Conservation (phyloP, 129 eudicot genomes). For the Flaveria bidentis region DNA sequence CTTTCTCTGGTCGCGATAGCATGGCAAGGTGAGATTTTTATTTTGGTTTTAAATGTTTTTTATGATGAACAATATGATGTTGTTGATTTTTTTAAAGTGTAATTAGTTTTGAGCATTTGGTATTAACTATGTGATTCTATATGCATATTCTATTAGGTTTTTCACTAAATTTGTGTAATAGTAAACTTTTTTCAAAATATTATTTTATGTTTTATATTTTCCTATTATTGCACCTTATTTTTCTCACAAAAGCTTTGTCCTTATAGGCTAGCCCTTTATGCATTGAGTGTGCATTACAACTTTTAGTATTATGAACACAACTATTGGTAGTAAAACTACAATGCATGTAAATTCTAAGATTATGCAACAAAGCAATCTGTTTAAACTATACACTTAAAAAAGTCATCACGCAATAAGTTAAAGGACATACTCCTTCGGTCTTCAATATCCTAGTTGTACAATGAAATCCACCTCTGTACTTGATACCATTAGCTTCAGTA, state of each 20-base stretch:
- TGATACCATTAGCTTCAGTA: conserved; percentile 66
- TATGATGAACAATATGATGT: not conserved
- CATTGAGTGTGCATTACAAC: not conserved
- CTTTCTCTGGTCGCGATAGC: not conserved
- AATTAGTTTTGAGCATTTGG: not conserved
- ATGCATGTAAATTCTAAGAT: not conserved
- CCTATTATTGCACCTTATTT: not conserved
- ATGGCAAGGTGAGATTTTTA: not conserved
- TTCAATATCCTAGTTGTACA: conserved; percentile 80
- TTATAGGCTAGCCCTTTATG: not conserved
- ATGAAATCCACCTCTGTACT: conserved; percentile 76
- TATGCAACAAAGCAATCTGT: not conserved
- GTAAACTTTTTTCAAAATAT: too few relatives aligned
- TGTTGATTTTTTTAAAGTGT: not conserved
- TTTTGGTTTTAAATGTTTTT: not conserved
- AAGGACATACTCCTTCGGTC: conserved; percentile 93
- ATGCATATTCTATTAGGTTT: not conserved
- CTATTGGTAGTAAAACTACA: not conserved
- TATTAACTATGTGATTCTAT: not conserved
- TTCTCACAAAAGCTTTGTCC: not conserved
- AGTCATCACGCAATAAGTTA: conserved; percentile 32
- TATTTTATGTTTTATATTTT: not conserved
- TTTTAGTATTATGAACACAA: not conserved
- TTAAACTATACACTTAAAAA: not conserved
- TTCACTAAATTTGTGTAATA: not conserved